Evolutionary conservation across 129 eudicot genomes (phyloP).

Genomic region (Chrysanthemum makinoi): DNA sequence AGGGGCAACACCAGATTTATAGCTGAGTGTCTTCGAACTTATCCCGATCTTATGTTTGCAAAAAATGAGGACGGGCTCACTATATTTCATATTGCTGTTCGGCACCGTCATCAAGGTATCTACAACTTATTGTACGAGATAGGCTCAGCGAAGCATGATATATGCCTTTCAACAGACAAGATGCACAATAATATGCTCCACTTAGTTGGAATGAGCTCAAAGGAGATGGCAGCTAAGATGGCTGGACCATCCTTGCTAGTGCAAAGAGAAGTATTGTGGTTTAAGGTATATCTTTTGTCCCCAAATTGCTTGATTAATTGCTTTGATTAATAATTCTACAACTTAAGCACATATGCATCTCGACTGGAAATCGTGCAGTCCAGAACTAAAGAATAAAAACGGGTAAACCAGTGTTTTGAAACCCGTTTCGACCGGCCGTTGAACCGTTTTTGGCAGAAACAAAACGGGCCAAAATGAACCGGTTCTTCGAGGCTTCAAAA

Average conservation of each 20-base stretch:
- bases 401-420: too few species aligned
- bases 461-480: background rate
- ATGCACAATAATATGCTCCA: constrained; percentile 28
- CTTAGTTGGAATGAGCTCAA: constrained; percentile 33
- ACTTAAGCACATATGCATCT: too few species aligned
- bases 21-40: constrained; percentile 6
- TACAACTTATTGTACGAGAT: constrained; percentile 31
- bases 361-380: too few species aligned
- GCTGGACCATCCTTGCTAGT: constrained; percentile 31
- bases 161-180: constrained; percentile 13
- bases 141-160: constrained; percentile 14
- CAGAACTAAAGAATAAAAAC: too few species aligned
- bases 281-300: constrained; percentile 29
- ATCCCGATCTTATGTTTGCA: constrained; percentile 26
- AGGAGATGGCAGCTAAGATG: constrained; percentile 11
- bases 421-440: too few species aligned
- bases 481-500: too few species aligned
- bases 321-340: background rate
- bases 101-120: constrained; percentile 22
- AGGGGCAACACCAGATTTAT: constrained; percentile 25
- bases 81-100: constrained; percentile 33
- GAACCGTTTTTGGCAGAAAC: too few species aligned
- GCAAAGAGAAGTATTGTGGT: constrained; percentile 43
- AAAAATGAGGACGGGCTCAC: constrained; percentile 16
- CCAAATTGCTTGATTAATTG: background rate